Base-by-base conservation (phyloP, 106 monocot species). In the Apostasia shenzhenica region DNA sequence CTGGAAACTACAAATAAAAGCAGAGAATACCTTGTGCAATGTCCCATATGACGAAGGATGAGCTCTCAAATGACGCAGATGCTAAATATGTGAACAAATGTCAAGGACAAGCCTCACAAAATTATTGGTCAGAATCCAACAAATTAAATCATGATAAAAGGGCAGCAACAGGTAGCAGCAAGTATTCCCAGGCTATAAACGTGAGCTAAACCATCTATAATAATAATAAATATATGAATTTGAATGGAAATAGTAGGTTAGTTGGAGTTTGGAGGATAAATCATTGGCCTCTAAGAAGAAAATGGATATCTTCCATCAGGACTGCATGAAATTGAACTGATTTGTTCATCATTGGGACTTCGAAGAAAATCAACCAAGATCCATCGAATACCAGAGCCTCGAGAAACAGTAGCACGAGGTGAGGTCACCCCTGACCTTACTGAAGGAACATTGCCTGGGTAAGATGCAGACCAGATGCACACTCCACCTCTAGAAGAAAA, bases 31-130 rank as follows among this genome's bases (percentile, higher is more conserved):
- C 99, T 85, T 90, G 92, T 73, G 93, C 76, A 82, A 93, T 73
- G 84, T 99, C 99, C 99, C 99, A 99, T 71, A 99, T 81, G n/a
- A 75, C 88, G 81, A 99, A 99, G 62, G 87, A 90, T 53, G 93
- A 89, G 62, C 85, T 93, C 64, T 79, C 73, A 70, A 14, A 80
- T 49, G 93, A 90, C 38, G 87, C 90, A 67, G 99, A 93, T 77
- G 90, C 99, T 70, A 99, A 83, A 72, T 81, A 99, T 79, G 89
- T 99, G 57, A 59, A 43, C 37, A 69, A 74, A 58, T 55, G 77
- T 91, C 75, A 91, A 89, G 90, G 76, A 76, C 12, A 70, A 60
- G 76, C 13, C 59, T 47, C 12, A 57, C 5, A 72, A 11, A 37
- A 55, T 8, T 47, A 39, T 14, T 13, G 4, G 40, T n/a, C 14